A percentile compares a stretch with the other conserved stretches of the same genome.
Conservation (phyloP, 2,329 filamentous ascomycete species). For the Fusarium staphyleae region DNA sequence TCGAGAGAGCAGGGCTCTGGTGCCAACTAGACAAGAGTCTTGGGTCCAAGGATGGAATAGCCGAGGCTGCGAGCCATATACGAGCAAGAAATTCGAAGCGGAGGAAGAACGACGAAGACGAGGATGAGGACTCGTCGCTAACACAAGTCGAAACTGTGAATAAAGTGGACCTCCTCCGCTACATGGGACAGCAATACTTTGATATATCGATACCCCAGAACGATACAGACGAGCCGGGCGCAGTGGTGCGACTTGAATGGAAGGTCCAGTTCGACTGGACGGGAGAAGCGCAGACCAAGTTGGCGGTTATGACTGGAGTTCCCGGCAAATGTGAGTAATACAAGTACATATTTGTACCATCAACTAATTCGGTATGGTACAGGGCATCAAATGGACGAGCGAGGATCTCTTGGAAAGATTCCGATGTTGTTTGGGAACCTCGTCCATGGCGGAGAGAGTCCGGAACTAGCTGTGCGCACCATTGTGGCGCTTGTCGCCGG, state of each 20-base stretch:
- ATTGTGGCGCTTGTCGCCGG: conserved; percentile 66
- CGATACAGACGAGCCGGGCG: conserved; percentile 44
- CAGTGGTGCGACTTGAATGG: conserved; percentile 66
- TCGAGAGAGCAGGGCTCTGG: conserved; percentile 70
- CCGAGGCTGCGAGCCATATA: conserved; percentile 33
- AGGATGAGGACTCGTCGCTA: conserved; percentile 28
- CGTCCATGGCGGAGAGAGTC: conserved; percentile 61
- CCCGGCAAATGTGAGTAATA: conserved; percentile 68
- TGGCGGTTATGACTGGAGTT: conserved; percentile 62
- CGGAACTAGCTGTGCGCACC: conserved; percentile 63
- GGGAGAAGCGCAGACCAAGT: conserved; percentile 69
- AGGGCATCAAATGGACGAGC: conserved; percentile 68
- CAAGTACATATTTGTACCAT: neutral
- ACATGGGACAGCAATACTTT: conserved; percentile 60
- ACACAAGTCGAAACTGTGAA: conserved; percentile 13
- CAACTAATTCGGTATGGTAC: conserved; percentile 21
- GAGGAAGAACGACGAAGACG: conserved; percentile 35
- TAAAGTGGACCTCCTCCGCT: conserved; percentile 57
- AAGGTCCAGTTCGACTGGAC: conserved; percentile 74
- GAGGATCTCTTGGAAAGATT: conserved; percentile 63
- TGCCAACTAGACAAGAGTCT: conserved; percentile 59
- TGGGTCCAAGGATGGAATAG: conserved; percentile 41
- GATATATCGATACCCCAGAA: conserved; percentile 52
- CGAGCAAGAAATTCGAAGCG: conserved; percentile 37
- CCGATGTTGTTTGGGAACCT: conserved; percentile 67